These are phyloP conservation scores for Saturnispora serradocipensis DNA, from an alignment of 805 yeast species.

Conservation along the genomic window DNA sequence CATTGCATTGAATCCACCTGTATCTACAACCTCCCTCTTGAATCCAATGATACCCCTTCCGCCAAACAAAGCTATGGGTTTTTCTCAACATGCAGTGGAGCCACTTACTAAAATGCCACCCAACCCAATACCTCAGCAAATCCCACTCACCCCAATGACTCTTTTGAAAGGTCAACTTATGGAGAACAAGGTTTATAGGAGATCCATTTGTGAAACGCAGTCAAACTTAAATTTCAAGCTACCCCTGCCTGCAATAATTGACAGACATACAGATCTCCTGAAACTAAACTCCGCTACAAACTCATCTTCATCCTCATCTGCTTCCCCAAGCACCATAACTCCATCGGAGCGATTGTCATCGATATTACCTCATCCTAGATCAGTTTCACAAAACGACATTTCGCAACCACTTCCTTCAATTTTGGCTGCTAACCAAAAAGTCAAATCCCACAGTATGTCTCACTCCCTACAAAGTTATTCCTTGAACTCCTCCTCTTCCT, in stretches of 20 bases:
- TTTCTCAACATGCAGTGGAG: background rate
- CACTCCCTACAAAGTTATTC: background rate
- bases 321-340: background rate
- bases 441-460: background rate
- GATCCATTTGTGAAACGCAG: constrained; percentile 4
- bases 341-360: background rate
- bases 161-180: background rate
- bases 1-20: background rate
- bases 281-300: background rate
- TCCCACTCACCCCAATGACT: constrained; percentile 1
- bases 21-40: background rate
- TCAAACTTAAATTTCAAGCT: constrained; percentile 15
- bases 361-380: background rate
- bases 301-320: background rate
- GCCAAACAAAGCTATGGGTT: background rate
- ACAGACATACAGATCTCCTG: constrained; percentile 9
- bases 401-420: background rate
- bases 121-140: background rate
- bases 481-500: background rate
- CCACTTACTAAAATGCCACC: background rate
- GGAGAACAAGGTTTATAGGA: constrained; percentile 6
- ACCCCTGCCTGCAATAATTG: constrained; percentile 23
- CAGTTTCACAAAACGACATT: background rate
- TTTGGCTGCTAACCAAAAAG: background rate
- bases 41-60: background rate